Percentiles rank a stretch among this genome's conserved stretches.
These are phyloP conservation scores for Solanum medicagineum DNA, from an alignment of 257 asterid species.

Conservation along the genomic window DNA sequence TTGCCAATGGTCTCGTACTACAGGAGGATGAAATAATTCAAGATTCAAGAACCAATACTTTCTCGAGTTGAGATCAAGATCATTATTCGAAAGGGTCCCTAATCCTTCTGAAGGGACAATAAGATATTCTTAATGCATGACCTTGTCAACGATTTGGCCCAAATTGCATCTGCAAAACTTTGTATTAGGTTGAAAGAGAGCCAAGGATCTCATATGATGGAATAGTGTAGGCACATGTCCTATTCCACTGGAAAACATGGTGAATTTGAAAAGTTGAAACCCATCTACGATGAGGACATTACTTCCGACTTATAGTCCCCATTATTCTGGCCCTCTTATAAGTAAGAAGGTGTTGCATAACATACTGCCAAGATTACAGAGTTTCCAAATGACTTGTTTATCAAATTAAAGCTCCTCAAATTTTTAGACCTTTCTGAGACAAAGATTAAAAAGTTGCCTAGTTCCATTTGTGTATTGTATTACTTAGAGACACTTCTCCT, in stretches of 20 bases:
- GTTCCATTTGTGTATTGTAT: neutral
- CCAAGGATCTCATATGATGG: neutral
- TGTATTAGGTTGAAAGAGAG: neutral
- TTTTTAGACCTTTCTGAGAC: neutral
- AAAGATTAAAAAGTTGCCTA: fast-evolving
- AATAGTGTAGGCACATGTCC: neutral
- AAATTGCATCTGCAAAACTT: neutral
- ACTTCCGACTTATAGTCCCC: fast-evolving
- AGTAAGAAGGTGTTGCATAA: neutral
- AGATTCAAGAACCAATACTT: neutral
- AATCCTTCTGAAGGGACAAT: neutral
- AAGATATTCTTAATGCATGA: neutral
- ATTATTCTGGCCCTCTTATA: neutral
- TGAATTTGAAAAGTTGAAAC: neutral
- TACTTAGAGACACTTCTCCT: neutral
- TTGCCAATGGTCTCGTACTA: neutral
- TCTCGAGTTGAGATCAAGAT: neutral
- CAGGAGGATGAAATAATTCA: neutral
- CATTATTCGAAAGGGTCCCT: neutral
- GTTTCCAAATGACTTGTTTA: neutral
- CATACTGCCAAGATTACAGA: neutral
- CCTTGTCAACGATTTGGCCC: neutral
- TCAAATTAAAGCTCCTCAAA: neutral
- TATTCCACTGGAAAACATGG: fast-evolving
- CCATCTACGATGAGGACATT: neutral